Evolutionary conservation across 78 protist genomes (phyloP).

Genomic region (Neovahlkampfia damariscottae): DNA sequence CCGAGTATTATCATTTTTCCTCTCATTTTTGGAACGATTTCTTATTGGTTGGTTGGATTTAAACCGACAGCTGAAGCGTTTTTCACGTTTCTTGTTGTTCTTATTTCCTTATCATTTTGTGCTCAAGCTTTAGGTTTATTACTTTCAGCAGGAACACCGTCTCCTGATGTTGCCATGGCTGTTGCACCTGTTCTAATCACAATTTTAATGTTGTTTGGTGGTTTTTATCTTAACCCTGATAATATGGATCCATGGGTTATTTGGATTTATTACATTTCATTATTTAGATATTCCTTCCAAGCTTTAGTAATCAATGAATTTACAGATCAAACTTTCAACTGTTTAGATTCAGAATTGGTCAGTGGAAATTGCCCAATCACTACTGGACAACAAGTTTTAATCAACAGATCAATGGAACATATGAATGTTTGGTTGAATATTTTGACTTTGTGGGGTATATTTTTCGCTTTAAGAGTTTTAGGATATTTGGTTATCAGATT

Average conservation of each 20-base stretch:
- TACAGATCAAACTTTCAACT: background rate
- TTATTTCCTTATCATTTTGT: background rate
- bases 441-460: too few species aligned
- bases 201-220: conserved; percentile 29
- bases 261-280: conserved; percentile 23
- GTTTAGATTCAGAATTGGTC: too few species aligned
- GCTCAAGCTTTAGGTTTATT: conserved; percentile 4
- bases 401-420: too few species aligned
- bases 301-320: conserved; percentile 21
- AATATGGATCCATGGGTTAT: conserved; percentile 2
- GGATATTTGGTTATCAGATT: too few species aligned
- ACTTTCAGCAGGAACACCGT: background rate
- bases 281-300: conserved; percentile 2
- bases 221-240: conserved; percentile 21
- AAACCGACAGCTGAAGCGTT: background rate
- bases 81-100: background rate
- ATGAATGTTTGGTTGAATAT: too few species aligned
- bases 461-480: too few species aligned
- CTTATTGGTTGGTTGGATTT: conserved; percentile 48
- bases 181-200: conserved; percentile 23
- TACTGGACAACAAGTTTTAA: too few species aligned
- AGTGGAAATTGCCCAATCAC: too few species aligned
- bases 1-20: conserved; percentile 2
- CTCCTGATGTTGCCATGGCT: conserved; percentile 6
- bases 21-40: background rate